These are phyloP conservation scores for Tetrahymena thermophila DNA, from an alignment of 73 alveolate species.

Conservation along the genomic window DNA sequence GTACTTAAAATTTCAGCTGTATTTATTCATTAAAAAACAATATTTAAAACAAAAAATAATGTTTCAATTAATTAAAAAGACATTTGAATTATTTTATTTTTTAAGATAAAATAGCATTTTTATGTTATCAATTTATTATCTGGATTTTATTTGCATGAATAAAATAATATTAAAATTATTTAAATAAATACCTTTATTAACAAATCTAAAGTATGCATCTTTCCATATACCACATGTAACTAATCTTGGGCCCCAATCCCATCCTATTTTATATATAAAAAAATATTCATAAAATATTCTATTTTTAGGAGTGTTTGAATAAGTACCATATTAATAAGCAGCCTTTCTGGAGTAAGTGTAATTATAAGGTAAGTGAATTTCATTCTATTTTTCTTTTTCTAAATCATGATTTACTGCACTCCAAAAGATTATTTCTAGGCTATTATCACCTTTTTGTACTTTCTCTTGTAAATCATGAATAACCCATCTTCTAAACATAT, in stretches of 20 bases:
- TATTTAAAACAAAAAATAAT: too few species aligned
- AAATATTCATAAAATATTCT: background rate
- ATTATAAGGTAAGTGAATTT: constrained; percentile 35
- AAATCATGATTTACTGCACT: constrained; percentile 51
- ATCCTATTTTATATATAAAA: background rate
- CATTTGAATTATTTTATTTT: background rate
- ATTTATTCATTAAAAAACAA: too few species aligned
- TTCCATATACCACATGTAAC: constrained; percentile 66
- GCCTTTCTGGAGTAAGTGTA: constrained; percentile 58
- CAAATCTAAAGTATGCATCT: constrained; percentile 34
- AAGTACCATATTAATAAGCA: constrained; percentile 53
- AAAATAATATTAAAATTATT: background rate
- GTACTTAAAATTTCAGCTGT: background rate
- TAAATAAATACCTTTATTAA: background rate
- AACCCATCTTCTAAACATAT: constrained; percentile 60
- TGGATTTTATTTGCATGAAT: too few species aligned
- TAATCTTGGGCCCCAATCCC: constrained; percentile 75
- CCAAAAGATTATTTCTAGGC: constrained; percentile 23
- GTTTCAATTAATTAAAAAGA: background rate
- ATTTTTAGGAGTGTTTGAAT: background rate
- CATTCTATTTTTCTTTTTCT: constrained; percentile 12
- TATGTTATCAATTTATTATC: too few species aligned
- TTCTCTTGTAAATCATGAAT: constrained; percentile 2
- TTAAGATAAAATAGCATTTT: too few species aligned
- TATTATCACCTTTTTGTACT: constrained; percentile 1